Evolutionary conservation across 805 yeast genomes (phyloP).

Genomic region (Candida tammaniensis): DNA sequence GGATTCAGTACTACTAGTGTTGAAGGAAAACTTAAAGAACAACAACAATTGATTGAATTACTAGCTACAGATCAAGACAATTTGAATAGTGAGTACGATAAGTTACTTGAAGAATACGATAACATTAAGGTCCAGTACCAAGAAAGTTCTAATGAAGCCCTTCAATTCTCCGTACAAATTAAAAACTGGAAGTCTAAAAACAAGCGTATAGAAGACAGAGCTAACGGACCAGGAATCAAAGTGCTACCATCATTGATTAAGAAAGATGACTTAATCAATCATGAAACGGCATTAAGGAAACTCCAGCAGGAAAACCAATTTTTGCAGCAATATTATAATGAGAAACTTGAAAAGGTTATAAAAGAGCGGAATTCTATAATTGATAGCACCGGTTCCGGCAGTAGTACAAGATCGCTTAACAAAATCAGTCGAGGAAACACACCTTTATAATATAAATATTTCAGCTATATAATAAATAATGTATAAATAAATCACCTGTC

Average conservation of each 20-base stretch:
- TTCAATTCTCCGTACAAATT: constrained; percentile 22
- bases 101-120: constrained; percentile 29
- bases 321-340: constrained; percentile 23
- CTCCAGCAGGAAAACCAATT: constrained; percentile 28
- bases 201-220: constrained; percentile 17
- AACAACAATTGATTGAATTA: constrained; percentile 18
- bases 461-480: no score
- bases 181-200: constrained; percentile 18
- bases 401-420: constrained; percentile 30
- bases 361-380: constrained; percentile 31
- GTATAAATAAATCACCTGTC: no score
- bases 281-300: constrained; percentile 24
- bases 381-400: constrained; percentile 27
- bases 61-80: constrained; percentile 25
- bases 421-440: constrained; percentile 40
- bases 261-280: constrained; percentile 29
- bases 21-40: constrained; percentile 15
- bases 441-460: constrained; percentile 21
- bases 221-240: constrained; percentile 34
- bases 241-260: constrained; percentile 32
- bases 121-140: constrained; percentile 30
- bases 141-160: constrained; percentile 31
- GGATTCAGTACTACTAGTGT: constrained; percentile 4
- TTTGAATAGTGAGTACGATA: constrained; percentile 23
- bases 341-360: constrained; percentile 31